Evolutionary conservation across 306 rosid species (phyloP).

Genomic region (Cyclanthera cordifolia): DNA sequence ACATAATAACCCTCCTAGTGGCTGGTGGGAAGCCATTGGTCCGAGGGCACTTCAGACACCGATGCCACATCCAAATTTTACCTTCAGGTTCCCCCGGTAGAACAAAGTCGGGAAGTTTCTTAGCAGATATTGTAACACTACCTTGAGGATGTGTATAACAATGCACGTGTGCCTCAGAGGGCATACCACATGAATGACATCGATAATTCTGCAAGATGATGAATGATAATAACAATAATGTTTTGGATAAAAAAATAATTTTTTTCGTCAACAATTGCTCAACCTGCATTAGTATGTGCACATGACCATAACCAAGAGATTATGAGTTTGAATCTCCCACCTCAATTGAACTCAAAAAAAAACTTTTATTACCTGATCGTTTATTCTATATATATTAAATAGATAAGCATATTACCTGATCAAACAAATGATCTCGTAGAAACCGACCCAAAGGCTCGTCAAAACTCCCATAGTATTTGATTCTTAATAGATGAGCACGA

Average conservation of each 20-base stretch:
- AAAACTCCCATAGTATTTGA: slow-evolving; percentile 87
- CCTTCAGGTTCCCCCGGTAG: slow-evolving; percentile 92
- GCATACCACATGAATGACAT: slow-evolving; percentile 80
- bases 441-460: slow-evolving; percentile 91
- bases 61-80: slow-evolving; percentile 99
- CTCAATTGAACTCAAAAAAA: no score
- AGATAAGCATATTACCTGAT: slow-evolving; percentile 46
- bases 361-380: slow-evolving; percentile 47
- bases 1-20: slow-evolving; percentile 81
- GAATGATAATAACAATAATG: not conserved
- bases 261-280: no score
- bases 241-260: not conserved
- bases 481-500: slow-evolving; percentile 88
- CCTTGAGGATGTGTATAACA: slow-evolving; percentile 97
- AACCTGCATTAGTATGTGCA: no score
- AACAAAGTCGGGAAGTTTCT: slow-evolving; percentile 53
- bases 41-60: slow-evolving; percentile 91
- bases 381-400: not conserved
- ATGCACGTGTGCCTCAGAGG: slow-evolving; percentile 92
- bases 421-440: slow-evolving; percentile 82
- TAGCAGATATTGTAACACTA: slow-evolving; percentile 89
- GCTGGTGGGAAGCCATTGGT: slow-evolving; percentile 88
- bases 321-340: no score
- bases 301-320: no score
- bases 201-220: slow-evolving; percentile 49